Base-by-base conservation (phyloP, 345 rosid genomes). In the Eucalyptus caleyi region DNA sequence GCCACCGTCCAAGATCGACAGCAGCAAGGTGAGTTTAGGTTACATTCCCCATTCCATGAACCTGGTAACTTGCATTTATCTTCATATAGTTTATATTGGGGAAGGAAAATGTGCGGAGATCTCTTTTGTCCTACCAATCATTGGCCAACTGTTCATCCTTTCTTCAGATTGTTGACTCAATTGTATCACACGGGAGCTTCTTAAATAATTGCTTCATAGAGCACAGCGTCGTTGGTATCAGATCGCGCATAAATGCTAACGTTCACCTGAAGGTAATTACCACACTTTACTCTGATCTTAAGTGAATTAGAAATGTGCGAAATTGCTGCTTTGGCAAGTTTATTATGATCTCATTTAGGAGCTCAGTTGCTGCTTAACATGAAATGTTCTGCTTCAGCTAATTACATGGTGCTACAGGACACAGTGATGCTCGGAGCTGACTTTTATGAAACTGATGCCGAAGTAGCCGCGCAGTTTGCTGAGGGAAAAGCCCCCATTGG, bases 341-440 rank as follows among this genome's bases (percentile, higher is more conserved):
- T 37, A 10, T 23, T 6, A 72, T 72, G 45, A 69, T 32, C 81
- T 32, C 19, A 32, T 16, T 16, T 16, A n/a, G 37, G 37, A n/a
- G 32, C 77, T 32, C 40, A 7, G 37, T n/a, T 65, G 42, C 81
- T 16, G 81, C 42, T 32, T 34, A 6, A 16, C 24, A 77, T 77
- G 83, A 40, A 21, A 40, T 77, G 47, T 77, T 21, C 27, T 37
- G 83, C 83, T 37, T 77, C 27, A 24, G 42, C 83, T 77, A 19
- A 21, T 40, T 77, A 77, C 47, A 77, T 37, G 11, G 37, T 86
- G 54, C 87, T 91, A 90, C 93, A 97, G 99, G 99, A 97, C 88
- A 96, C 98, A 4, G 95, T 95, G 90, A 96, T 97, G 98, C 97
- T 97, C 50, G 99, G 99, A 26, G 99, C 98, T 6, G 99, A 97